A percentile compares a stretch with the other conserved stretches of the same genome.
Conservation (phyloP, 2,329 filamentous ascomycete species). For the Rutstroemia sp. region DNA sequence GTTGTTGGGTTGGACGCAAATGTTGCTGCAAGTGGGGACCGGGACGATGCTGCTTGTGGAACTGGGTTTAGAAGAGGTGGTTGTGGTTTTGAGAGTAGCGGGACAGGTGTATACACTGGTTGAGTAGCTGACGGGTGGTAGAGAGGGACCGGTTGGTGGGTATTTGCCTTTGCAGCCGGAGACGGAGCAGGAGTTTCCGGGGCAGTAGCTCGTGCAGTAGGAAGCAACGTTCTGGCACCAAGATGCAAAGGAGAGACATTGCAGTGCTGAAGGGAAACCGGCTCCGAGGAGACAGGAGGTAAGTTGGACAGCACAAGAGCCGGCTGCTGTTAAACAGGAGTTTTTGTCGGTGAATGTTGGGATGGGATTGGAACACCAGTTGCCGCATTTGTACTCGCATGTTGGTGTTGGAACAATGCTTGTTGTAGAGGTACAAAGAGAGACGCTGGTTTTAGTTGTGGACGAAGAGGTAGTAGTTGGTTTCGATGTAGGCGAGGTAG, state of each 20-base stretch:
- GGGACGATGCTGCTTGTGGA: conserved; percentile 33
- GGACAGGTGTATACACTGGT: conserved; percentile 31
- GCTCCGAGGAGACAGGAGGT: conserved; percentile 44
- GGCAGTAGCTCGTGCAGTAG: conserved; percentile 38
- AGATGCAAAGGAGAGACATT: conserved; percentile 42
- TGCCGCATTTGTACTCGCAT: conserved; percentile 48
- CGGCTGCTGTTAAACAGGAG: conserved; percentile 35
- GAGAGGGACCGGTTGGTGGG: conserved; percentile 33
- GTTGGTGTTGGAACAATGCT: conserved; percentile 33
- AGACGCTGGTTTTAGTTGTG: conserved; percentile 14
- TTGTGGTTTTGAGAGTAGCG: conserved; percentile 20
- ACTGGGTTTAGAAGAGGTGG: conserved; percentile 24
- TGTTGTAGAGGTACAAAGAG: conserved; percentile 41
- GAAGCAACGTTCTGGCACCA: conserved; percentile 42
- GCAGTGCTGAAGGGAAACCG: conserved; percentile 40
- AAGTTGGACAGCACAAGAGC: conserved; percentile 38
- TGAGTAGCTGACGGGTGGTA: conserved; percentile 34
- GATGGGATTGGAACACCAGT: conserved; percentile 44
- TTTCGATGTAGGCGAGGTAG: conserved; percentile 1
- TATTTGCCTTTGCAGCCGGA: conserved; percentile 36
- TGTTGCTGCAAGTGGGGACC: conserved; percentile 37
- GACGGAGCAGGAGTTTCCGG: conserved; percentile 34
- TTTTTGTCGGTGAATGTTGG: conserved; percentile 39
- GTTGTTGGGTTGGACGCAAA: conserved; percentile 46
- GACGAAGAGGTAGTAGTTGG: conserved; percentile 10